Conservation (phyloP, 768 basidiomycete genomes). For the Boletus rubropictus region DNA sequence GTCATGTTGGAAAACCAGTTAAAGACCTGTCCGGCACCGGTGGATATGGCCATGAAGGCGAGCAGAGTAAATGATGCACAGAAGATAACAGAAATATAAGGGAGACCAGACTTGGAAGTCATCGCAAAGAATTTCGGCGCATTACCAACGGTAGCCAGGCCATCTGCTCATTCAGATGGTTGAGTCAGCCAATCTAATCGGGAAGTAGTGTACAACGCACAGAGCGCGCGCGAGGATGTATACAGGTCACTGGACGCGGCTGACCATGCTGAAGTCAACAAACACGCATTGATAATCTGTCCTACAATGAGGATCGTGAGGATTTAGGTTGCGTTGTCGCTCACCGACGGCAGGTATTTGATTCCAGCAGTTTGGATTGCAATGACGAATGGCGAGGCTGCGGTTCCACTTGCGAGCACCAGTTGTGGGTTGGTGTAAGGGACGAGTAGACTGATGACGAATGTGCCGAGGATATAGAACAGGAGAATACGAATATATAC, state of each 20-base stretch:
- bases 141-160: constrained; percentile 71
- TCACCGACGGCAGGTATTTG: constrained; percentile 71
- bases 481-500: constrained; percentile 77
- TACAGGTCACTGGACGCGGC: constrained; percentile 87
- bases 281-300: constrained; percentile 73
- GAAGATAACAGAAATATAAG: constrained; percentile 65
- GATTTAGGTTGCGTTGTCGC: constrained; percentile 16
- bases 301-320: neutral
- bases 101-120: constrained; percentile 70
- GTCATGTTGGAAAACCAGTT: constrained; percentile 78
- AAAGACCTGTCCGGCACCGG: constrained; percentile 70
- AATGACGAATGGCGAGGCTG: constrained; percentile 86
- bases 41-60: constrained; percentile 76
- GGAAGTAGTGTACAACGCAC: constrained; percentile 37
- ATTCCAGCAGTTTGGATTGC: constrained; percentile 87
- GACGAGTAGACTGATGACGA: constrained; percentile 78
- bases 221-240: constrained; percentile 82
- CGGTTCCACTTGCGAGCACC: constrained; percentile 46
- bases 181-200: neutral
- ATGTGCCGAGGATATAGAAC: constrained; percentile 66
- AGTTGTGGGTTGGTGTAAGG: constrained; percentile 62
- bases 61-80: constrained; percentile 61
- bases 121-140: constrained; percentile 75
- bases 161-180: constrained; percentile 43
- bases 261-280: constrained; percentile 89